These are phyloP conservation scores for Irpex sp. DNA, from an alignment of 1,284 basidiomycete genomes.

Conservation along the genomic window DNA sequence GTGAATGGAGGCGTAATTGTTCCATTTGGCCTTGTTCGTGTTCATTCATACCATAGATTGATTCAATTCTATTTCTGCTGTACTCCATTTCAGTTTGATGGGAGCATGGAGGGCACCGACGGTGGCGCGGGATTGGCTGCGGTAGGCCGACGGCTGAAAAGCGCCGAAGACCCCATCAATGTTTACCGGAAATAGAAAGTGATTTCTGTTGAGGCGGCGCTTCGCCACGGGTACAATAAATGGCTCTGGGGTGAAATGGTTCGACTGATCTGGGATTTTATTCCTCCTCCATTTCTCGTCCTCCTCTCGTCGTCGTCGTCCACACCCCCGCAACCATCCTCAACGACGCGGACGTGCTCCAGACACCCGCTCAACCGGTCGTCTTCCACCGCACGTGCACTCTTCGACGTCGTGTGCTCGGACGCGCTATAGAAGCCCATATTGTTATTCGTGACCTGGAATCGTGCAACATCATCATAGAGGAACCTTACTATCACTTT, in stretches of 20 bases:
- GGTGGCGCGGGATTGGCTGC: background rate
- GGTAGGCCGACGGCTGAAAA: background rate
- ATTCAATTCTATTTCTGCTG: too few relatives aligned
- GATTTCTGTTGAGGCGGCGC: background rate
- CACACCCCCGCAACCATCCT: slow-evolving; percentile 6
- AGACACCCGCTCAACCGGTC: slow-evolving; percentile 14
- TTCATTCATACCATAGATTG: too few relatives aligned
- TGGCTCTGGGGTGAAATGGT: slow-evolving; percentile 12
- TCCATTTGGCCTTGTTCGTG: background rate
- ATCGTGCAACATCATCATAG: slow-evolving; percentile 3
- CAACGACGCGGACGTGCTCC: slow-evolving; percentile 7
- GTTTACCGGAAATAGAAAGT: background rate
- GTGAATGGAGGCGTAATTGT: background rate
- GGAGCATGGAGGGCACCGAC: too few relatives aligned
- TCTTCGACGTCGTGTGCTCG: background rate
- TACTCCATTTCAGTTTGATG: too few relatives aligned
- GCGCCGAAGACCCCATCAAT: background rate
- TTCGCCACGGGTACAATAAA: background rate
- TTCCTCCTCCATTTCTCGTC: slow-evolving; percentile 10
- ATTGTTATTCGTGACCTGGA: slow-evolving; percentile 8
- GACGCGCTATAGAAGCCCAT: slow-evolving; percentile 5
- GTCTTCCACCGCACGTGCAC: background rate
- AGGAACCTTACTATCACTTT: slow-evolving; percentile 9
- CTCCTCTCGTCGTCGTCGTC: slow-evolving; percentile 2
- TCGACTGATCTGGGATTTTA: slow-evolving; percentile 15